A percentile compares a stretch with the other conserved stretches of the same genome.
Evolutionary conservation across 441 rosid species (phyloP).

Genomic region (Biscutella laevigata): DNA sequence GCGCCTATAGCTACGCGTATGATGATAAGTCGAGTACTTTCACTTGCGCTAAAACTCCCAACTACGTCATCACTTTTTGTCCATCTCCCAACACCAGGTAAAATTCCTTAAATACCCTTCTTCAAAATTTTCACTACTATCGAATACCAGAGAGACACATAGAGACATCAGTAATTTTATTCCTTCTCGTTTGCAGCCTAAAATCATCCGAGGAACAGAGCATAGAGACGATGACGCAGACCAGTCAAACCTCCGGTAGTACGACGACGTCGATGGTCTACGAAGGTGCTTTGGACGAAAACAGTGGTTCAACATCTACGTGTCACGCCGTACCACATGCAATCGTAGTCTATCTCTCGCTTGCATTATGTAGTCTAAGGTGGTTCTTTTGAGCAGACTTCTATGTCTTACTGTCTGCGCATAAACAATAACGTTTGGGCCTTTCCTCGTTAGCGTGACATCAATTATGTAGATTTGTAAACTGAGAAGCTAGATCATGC

Average conservation of each 20-base stretch:
- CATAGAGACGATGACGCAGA: conserved; percentile 6
- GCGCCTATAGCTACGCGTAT: conserved; percentile 86
- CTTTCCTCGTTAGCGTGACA: too few relatives aligned
- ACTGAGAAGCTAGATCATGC: too few relatives aligned
- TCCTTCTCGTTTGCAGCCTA: conserved; percentile 40
- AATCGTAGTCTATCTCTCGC: conserved; percentile 20
- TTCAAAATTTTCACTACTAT: not conserved
- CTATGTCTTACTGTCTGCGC: not conserved
- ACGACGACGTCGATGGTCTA: conserved; percentile 41
- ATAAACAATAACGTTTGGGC: not conserved
- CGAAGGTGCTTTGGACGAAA: conserved; percentile 40
- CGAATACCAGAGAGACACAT: not conserved
- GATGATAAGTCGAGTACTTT: conserved; percentile 78
- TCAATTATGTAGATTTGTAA: too few relatives aligned
- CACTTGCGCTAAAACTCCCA: conserved; percentile 57
- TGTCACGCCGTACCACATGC: not conserved
- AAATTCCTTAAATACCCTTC: conserved; percentile 3
- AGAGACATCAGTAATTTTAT: not conserved
- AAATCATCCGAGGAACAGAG: conserved; percentile 41
- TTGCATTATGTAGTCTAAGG: conserved; percentile 37
- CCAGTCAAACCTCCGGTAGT: not conserved
- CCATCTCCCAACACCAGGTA: conserved; percentile 68
- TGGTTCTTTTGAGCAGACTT: conserved; percentile 22
- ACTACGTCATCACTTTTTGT: conserved; percentile 71
- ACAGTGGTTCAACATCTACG: conserved; percentile 30